A percentile compares a stretch with the other conserved stretches of the same genome.
phyloP scores from a whole-genome alignment of 148 eudicot genomes.

The Rhododendron williamsianum region DNA sequence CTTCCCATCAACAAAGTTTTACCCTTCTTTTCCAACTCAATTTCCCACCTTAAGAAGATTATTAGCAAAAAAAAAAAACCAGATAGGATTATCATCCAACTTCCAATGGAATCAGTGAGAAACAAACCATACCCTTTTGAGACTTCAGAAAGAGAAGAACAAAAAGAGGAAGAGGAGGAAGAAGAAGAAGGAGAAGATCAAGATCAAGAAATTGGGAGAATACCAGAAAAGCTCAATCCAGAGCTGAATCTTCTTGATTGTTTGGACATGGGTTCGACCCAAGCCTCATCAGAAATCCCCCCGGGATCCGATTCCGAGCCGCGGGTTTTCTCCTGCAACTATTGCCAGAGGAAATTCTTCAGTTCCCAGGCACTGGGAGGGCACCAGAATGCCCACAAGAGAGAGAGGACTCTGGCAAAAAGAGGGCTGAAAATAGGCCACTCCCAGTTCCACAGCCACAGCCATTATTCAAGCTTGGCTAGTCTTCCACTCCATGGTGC shows the following conservation, averaged over 20 bases:
- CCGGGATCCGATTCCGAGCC: constrained; percentile 37
- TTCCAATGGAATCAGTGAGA: constrained; percentile 31
- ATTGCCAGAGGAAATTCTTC: constrained; percentile 73
- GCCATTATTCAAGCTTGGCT: constrained; percentile 43
- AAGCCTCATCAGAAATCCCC: constrained; percentile 37
- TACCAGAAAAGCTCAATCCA: constrained; percentile 16
- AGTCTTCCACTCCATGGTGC: constrained; percentile 69
- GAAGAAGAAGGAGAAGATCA: background rate
- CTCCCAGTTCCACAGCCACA: constrained; percentile 41
- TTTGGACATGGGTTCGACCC: constrained; percentile 37
- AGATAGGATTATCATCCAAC: background rate
- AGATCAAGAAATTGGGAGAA: background rate
- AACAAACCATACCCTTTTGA: constrained; percentile 30
- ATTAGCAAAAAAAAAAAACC: background rate
- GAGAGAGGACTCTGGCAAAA: constrained; percentile 63
- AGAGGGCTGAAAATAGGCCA: constrained; percentile 44
- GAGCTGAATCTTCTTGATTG: constrained; percentile 51
- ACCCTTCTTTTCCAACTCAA: background rate
- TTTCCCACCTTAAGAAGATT: constrained; percentile 1
- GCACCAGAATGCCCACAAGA: constrained; percentile 84
- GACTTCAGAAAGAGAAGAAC: constrained; percentile 18
- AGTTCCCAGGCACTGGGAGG: constrained; percentile 88
- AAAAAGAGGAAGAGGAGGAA: background rate
- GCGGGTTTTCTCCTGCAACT: constrained; percentile 70
- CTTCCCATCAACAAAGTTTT: constrained; percentile 5